These are phyloP conservation scores for Sugiyamaella neomexicana DNA, from an alignment of 1,139 yeast species.

Conservation along the genomic window DNA sequence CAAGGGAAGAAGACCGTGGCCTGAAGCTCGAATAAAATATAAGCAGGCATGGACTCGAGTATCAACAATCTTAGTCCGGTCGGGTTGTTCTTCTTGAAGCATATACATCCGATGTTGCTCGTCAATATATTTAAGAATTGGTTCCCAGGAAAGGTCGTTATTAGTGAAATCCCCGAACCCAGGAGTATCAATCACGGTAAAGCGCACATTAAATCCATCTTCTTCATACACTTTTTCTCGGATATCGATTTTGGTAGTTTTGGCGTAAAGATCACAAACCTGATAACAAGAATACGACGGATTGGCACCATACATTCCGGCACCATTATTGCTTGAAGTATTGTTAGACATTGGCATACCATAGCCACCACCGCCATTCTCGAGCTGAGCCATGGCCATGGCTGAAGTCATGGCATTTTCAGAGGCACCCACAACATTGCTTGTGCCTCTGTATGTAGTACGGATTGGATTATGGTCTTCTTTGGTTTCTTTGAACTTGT, in stretches of 20 bases:
- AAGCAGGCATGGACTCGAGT: slow-evolving; percentile 74
- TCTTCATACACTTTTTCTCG: slow-evolving; percentile 52
- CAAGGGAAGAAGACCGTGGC: slow-evolving; percentile 53
- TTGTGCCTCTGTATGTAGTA: not conserved
- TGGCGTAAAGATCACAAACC: slow-evolving; percentile 27
- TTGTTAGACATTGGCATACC: slow-evolving; percentile 23
- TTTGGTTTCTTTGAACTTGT: slow-evolving; percentile 47
- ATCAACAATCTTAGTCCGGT: slow-evolving; percentile 51
- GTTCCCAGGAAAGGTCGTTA: slow-evolving; percentile 58
- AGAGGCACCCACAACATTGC: not conserved
- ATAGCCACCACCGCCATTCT: not conserved
- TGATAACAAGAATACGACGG: not conserved
- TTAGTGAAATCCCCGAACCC: slow-evolving; percentile 76
- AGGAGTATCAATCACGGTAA: slow-evolving; percentile 68
- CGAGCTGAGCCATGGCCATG: not conserved
- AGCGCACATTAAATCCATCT: slow-evolving; percentile 50
- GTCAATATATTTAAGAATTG: slow-evolving; percentile 59
- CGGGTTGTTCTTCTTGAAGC: slow-evolving; percentile 73
- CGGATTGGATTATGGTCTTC: slow-evolving; percentile 36
- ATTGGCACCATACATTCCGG: not conserved
- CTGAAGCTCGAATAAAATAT: slow-evolving; percentile 63
- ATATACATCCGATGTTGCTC: slow-evolving; percentile 58
- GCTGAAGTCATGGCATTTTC: not conserved
- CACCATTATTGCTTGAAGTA: not conserved
- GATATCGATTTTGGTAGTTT: slow-evolving; percentile 44